These are phyloP conservation scores for Oidiodendron maius DNA, from an alignment of 495 filamentous ascomycete species.

Conservation along the genomic window DNA sequence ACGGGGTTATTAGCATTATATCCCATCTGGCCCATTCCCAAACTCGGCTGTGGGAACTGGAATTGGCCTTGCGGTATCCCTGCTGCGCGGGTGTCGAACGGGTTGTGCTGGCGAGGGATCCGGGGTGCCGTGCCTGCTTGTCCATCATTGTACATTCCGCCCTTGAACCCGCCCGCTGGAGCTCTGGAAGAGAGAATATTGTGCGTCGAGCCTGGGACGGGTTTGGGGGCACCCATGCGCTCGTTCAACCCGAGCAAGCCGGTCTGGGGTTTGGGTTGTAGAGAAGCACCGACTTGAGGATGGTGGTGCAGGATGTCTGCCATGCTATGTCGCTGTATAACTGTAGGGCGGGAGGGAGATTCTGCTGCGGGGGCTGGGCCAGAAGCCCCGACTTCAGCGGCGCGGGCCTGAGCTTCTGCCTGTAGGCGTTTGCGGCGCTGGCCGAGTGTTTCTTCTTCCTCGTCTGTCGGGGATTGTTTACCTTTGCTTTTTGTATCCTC, in stretches of 20 bases:
- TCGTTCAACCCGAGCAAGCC: slow-evolving; percentile 30
- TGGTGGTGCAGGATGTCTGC: slow-evolving; percentile 55
- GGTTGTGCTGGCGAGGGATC: slow-evolving; percentile 3
- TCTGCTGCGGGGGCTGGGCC: slow-evolving; percentile 18
- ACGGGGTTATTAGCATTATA: not conserved
- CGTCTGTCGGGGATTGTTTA: slow-evolving; percentile 24
- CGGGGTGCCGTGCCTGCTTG: slow-evolving; percentile 29
- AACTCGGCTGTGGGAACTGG: slow-evolving; percentile 15
- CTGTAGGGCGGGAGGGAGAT: slow-evolving; percentile 21
- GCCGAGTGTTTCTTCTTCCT: slow-evolving; percentile 80
- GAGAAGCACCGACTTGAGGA: slow-evolving; percentile 27
- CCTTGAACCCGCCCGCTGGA: slow-evolving; percentile 39
- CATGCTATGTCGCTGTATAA: slow-evolving; percentile 55
- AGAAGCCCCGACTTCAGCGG: slow-evolving; percentile 34
- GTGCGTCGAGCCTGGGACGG: slow-evolving; percentile 25
- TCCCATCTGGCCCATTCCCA: slow-evolving; percentile 7
- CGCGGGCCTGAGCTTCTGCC: slow-evolving; percentile 56
- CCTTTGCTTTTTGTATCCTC: slow-evolving; percentile 22
- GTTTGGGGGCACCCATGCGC: slow-evolving; percentile 9
- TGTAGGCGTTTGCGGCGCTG: slow-evolving; percentile 79
- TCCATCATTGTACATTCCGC: slow-evolving; percentile 46
- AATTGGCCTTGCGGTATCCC: slow-evolving; percentile 3
- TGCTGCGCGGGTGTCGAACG: slow-evolving; percentile 4
- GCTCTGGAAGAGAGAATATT: slow-evolving; percentile 19
- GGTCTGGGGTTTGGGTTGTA: slow-evolving; percentile 8